Evolutionary conservation across 2,329 filamentous ascomycete species (phyloP).

Genomic region (Alternaria postmessia): DNA sequence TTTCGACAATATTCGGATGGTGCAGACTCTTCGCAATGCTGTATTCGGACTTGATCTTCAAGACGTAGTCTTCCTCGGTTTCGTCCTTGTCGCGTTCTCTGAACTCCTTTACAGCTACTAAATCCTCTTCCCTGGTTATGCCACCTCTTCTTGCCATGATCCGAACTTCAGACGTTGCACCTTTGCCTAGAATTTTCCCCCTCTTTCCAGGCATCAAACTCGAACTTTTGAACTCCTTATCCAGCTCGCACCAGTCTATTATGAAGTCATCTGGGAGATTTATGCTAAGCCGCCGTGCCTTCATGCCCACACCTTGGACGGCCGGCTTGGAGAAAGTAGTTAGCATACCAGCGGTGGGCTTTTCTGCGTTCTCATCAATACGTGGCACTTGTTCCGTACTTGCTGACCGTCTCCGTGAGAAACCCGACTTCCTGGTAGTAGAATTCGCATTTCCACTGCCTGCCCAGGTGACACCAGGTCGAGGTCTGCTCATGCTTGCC

Average conservation of each 20-base stretch:
- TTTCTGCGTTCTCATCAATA: constrained; percentile 32
- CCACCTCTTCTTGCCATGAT: constrained; percentile 77
- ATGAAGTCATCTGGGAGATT: constrained; percentile 77
- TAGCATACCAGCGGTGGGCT: constrained; percentile 44
- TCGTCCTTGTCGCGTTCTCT: constrained; percentile 75
- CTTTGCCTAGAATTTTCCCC: constrained; percentile 80
- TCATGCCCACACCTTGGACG: constrained; percentile 75
- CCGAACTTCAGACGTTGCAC: constrained; percentile 82
- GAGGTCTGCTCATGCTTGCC: constrained; percentile 36
- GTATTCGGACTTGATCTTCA: constrained; percentile 92
- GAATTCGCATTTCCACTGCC: constrained; percentile 28
- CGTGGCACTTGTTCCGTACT: constrained; percentile 48
- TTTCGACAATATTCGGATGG: constrained; percentile 88
- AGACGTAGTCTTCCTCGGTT: constrained; percentile 76
- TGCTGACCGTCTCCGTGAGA: constrained; percentile 46
- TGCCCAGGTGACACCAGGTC: constrained; percentile 43
- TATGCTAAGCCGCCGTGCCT: constrained; percentile 78
- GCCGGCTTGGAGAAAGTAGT: constrained; percentile 57
- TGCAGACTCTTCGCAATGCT: constrained; percentile 85
- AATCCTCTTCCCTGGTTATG: constrained; percentile 64
- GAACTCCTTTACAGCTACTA: constrained; percentile 90
- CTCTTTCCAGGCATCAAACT: constrained; percentile 75
- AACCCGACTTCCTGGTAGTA: constrained; percentile 27
- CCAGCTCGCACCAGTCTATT: constrained; percentile 73
- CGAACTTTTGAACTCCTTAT: constrained; percentile 70